Percentiles rank a stretch among this genome's conserved stretches.
Conservation (phyloP, 192 early-diverging fungal species). For the Backusella macrospora region DNA sequence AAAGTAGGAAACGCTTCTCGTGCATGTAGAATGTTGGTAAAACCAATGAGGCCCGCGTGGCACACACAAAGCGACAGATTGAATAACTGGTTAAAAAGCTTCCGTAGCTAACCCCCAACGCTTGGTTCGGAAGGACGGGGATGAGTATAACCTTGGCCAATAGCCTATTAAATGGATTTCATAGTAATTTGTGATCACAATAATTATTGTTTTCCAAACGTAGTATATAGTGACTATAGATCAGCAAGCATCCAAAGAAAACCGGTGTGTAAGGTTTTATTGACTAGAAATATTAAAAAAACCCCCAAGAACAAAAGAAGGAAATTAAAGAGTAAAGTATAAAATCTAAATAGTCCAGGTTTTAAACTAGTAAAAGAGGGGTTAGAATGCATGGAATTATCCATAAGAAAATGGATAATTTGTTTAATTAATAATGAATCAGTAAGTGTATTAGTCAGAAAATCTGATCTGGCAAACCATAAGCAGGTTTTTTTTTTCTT, state of each 20-base stretch:
- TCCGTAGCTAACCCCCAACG: neutral
- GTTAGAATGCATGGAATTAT: slow-evolving; percentile 6
- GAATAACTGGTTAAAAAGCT: slow-evolving; percentile 2
- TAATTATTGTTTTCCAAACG: slow-evolving; percentile 7
- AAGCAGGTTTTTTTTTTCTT: neutral
- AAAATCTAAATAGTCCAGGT: neutral
- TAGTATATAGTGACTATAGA: neutral
- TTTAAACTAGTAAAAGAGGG: slow-evolving; percentile 12
- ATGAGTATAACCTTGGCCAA: slow-evolving; percentile 9
- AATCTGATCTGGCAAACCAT: slow-evolving; percentile 6
- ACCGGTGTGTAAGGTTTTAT: neutral
- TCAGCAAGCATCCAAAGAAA: neutral
- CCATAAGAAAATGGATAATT: neutral
- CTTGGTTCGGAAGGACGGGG: slow-evolving; percentile 5
- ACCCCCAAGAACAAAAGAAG: neutral
- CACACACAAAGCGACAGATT: neutral
- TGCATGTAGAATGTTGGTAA: slow-evolving; percentile 5
- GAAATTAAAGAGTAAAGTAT: neutral
- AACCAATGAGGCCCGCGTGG: slow-evolving; percentile 9
- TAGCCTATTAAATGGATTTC: neutral
- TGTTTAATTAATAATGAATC: slow-evolving; percentile 12
- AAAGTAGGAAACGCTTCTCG: slow-evolving; percentile 7
- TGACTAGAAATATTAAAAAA: neutral
- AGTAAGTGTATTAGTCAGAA: slow-evolving; percentile 8
- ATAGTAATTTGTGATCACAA: slow-evolving; percentile 7